A percentile compares a stretch with the other conserved stretches of the same genome.
phyloP scores from a whole-genome alignment of 768 basidiomycete species.

The Lentinus brumalis region DNA sequence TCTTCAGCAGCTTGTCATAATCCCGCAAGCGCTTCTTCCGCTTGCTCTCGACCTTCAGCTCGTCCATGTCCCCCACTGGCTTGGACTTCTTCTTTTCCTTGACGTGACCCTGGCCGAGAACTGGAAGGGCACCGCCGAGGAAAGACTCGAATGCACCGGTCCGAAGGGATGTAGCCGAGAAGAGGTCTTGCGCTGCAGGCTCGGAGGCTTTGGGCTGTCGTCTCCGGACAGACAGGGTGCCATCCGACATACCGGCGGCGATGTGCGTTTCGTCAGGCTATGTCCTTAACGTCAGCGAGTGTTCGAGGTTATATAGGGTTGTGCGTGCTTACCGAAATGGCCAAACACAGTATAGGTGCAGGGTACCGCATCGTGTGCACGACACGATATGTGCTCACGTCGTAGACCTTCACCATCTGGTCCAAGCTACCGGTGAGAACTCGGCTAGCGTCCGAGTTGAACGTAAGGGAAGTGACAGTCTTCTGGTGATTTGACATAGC shows the following conservation, averaged over 20 bases:
- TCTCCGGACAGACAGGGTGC: constrained; percentile 94
- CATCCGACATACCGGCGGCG: constrained; percentile 96
- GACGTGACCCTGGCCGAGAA: constrained; percentile 56
- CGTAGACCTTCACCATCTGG: constrained; percentile 99
- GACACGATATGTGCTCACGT: constrained; percentile 90
- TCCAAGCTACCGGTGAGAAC: constrained; percentile 91
- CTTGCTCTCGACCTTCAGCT: constrained; percentile 76
- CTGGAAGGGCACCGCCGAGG: constrained; percentile 53
- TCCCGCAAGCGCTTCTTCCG: constrained; percentile 73
- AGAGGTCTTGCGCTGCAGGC: constrained; percentile 36
- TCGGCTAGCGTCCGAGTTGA: constrained; percentile 73
- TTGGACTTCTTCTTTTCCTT: constrained; percentile 52
- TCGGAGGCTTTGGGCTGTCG: constrained; percentile 79
- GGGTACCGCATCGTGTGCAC: constrained; percentile 99
- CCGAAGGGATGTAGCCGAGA: constrained; percentile 44
- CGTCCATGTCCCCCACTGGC: constrained; percentile 64
- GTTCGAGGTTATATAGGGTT: not conserved
- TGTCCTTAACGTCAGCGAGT: not conserved
- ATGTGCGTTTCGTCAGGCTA: constrained; percentile 97
- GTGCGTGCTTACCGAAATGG: constrained; percentile 75
- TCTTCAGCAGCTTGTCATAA: constrained; percentile 88
- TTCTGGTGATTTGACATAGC: constrained; percentile 99
- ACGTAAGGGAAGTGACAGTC: constrained; percentile 87
- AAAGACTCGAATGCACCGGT: constrained; percentile 71
- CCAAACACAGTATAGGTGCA: constrained; percentile 86